Evolutionary conservation across 2,329 filamentous ascomycete species (phyloP).

Genomic region (Aspergillus nomiae): DNA sequence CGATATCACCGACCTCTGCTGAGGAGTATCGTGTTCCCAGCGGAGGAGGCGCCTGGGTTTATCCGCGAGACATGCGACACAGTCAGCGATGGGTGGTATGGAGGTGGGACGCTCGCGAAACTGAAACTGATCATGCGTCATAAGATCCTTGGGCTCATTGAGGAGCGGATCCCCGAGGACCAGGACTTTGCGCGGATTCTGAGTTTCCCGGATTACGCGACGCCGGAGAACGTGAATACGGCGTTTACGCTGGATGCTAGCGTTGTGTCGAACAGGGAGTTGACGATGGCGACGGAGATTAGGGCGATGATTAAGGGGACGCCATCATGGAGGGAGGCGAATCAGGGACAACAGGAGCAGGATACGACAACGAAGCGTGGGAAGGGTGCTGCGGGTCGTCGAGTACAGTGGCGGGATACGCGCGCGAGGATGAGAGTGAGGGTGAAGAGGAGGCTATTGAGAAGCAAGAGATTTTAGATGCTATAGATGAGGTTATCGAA

Average conservation of each 20-base stretch:
- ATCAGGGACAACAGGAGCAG: slow-evolving; percentile 7
- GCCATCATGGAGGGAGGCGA: slow-evolving; percentile 29
- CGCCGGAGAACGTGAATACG: slow-evolving; percentile 20
- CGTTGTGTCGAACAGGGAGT: slow-evolving; percentile 23
- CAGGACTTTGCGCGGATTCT: slow-evolving; percentile 40
- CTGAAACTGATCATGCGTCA: slow-evolving; percentile 84
- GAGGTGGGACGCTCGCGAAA: slow-evolving; percentile 78
- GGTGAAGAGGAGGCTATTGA: slow-evolving; percentile 37
- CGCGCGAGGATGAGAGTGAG: slow-evolving; percentile 17
- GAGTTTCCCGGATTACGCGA: slow-evolving; percentile 39
- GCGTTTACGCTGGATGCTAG: slow-evolving; percentile 31
- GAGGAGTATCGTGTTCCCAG: slow-evolving; percentile 63
- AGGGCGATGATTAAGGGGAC: slow-evolving; percentile 36
- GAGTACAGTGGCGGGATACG: slow-evolving; percentile 26
- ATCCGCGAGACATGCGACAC: slow-evolving; percentile 62
- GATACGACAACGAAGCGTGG: slow-evolving; percentile 9
- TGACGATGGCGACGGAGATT: slow-evolving; percentile 39
- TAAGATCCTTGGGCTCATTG: slow-evolving; percentile 71
- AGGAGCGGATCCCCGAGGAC: slow-evolving; percentile 35
- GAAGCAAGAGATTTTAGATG: slow-evolving; percentile 32
- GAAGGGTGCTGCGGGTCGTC: slow-evolving; percentile 4
- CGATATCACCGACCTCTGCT: slow-evolving; percentile 85
- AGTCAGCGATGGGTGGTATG: slow-evolving; percentile 77
- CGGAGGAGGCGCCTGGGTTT: slow-evolving; percentile 55
- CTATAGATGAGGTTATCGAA: slow-evolving; percentile 29